Evolutionary conservation across 257 asterid species (phyloP).

Genomic region (Ballota nigra): DNA sequence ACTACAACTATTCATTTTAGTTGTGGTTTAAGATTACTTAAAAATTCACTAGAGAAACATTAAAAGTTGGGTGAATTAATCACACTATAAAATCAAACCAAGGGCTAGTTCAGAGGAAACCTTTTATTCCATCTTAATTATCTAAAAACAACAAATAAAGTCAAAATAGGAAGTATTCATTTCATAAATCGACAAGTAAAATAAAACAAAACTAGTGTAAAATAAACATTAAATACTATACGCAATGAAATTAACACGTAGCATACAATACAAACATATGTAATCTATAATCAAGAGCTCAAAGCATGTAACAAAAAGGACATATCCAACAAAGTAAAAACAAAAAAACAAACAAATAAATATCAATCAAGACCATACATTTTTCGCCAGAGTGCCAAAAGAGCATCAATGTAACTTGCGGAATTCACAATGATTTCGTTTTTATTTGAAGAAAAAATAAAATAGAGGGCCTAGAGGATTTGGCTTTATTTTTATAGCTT

Average conservation of each 20-base stretch:
- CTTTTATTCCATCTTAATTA: too few relatives aligned
- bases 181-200: not conserved
- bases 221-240: not conserved
- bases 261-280: not conserved
- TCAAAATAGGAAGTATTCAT: not conserved
- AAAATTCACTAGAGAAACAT: too few relatives aligned
- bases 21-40: too few relatives aligned
- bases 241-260: not conserved
- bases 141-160: not conserved
- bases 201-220: not conserved
- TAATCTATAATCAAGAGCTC: not conserved
- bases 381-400: conserved; percentile 23
- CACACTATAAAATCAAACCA: too few relatives aligned
- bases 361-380: not conserved
- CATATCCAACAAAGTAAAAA: not conserved
- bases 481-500: not conserved
- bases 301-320: not conserved
- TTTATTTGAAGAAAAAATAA: not conserved
- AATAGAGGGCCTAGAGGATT: not conserved
- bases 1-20: too few relatives aligned
- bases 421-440: not conserved
- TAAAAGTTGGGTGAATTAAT: not conserved
- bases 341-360: not conserved
- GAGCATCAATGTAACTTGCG: not conserved
- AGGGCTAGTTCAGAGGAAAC: too few relatives aligned